These are phyloP conservation scores for Tuber borchii DNA, from an alignment of 495 filamentous ascomycete species.

Conservation along the genomic window DNA sequence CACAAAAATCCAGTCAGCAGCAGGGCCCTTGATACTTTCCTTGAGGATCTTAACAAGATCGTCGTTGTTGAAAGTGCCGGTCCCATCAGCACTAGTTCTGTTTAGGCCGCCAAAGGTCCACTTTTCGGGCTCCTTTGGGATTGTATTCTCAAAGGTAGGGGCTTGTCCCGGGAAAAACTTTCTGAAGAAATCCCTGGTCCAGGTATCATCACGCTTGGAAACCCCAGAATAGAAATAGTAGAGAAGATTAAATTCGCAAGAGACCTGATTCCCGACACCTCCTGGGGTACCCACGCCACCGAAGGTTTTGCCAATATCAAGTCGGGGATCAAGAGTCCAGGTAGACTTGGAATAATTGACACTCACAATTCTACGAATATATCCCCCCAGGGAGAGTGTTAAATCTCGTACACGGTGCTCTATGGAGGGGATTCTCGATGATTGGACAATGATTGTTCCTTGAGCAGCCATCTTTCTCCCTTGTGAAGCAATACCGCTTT, in stretches of 20 bases:
- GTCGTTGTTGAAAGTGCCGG: slow-evolving; percentile 51
- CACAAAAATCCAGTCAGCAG: slow-evolving; percentile 44
- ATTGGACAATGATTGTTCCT: too few species aligned
- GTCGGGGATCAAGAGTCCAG: slow-evolving; percentile 41
- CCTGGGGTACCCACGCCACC: slow-evolving; percentile 28
- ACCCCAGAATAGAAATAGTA: slow-evolving; percentile 67
- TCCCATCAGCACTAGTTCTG: slow-evolving; percentile 52
- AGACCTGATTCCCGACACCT: slow-evolving; percentile 61
- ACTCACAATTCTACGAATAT: slow-evolving; percentile 40
- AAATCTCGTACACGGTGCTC: too few species aligned
- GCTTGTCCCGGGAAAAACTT: slow-evolving; percentile 49
- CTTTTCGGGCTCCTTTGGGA: slow-evolving; percentile 43
- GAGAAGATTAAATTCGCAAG: slow-evolving; percentile 65
- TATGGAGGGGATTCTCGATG: too few species aligned
- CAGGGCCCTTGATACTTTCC: slow-evolving; percentile 56
- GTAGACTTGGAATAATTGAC: slow-evolving; percentile 9
- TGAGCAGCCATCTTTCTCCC: too few species aligned
- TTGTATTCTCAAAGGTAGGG: slow-evolving; percentile 36
- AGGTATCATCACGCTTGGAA: slow-evolving; percentile 58
- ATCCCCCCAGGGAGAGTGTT: neutral
- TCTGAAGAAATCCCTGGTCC: slow-evolving; percentile 56
- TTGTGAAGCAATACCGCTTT: too few species aligned
- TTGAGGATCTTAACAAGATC: slow-evolving; percentile 58
- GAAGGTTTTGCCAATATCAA: slow-evolving; percentile 32
- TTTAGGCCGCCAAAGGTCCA: slow-evolving; percentile 56